phyloP scores from a whole-genome alignment of 352 stramenopile genomes.

The Pythium volutum region DNA sequence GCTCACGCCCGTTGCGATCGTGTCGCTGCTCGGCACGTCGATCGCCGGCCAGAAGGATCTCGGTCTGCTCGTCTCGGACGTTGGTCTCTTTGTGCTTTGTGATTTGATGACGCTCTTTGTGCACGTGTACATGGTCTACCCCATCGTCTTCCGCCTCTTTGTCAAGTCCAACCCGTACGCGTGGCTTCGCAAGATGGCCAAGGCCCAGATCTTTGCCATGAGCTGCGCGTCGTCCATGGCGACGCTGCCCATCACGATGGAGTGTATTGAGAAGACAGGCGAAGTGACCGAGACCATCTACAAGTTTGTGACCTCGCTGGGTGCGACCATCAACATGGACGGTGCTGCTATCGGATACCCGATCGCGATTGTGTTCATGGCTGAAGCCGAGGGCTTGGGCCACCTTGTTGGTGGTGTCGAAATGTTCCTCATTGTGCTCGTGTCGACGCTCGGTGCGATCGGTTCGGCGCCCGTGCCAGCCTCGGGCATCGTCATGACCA shows the following conservation, averaged over 20 bases:
- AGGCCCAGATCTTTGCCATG: slow-evolving; percentile 37
- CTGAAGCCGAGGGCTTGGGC: slow-evolving; percentile 23
- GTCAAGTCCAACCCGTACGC: slow-evolving; percentile 30
- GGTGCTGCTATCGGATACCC: slow-evolving; percentile 28
- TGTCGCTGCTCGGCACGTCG: slow-evolving; percentile 35
- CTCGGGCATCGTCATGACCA: slow-evolving; percentile 34
- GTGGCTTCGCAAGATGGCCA: slow-evolving; percentile 34
- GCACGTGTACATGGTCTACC: slow-evolving; percentile 40
- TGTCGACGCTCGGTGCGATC: slow-evolving; percentile 30
- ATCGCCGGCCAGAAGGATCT: slow-evolving; percentile 32
- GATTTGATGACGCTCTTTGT: slow-evolving; percentile 20
- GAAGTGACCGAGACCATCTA: slow-evolving; percentile 23
- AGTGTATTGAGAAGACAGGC: slow-evolving; percentile 31
- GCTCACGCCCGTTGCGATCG: slow-evolving; percentile 38
- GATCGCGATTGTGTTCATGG: slow-evolving; percentile 38
- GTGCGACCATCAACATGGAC: slow-evolving; percentile 35
- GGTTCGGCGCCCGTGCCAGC: slow-evolving; percentile 31
- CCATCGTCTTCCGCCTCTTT: slow-evolving; percentile 25
- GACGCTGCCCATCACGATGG: slow-evolving; percentile 38
- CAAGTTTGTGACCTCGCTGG: slow-evolving; percentile 33
- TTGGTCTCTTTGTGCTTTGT: slow-evolving; percentile 38
- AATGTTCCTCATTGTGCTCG: slow-evolving; percentile 32
- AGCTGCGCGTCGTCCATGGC: slow-evolving; percentile 41
- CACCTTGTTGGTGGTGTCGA: slow-evolving; percentile 28
- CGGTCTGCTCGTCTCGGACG: slow-evolving; percentile 27